phyloP scores from a whole-genome alignment of 108 stramenopile species.

The Skeletonema costatum region DNA sequence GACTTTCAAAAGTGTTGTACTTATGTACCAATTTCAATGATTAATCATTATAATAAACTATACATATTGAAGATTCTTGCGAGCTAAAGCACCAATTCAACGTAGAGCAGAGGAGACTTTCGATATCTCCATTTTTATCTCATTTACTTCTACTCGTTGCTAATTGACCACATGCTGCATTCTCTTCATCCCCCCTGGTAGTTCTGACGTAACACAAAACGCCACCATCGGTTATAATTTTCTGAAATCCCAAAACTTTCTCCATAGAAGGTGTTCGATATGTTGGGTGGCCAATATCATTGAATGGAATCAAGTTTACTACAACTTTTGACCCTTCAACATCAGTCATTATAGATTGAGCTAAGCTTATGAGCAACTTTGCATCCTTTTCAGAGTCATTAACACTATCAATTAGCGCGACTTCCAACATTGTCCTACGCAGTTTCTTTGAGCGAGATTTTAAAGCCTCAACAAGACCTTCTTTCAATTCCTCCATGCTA shows the following conservation, averaged over 20 bases:
- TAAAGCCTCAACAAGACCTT: conserved; percentile 72
- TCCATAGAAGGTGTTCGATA: conserved; percentile 64
- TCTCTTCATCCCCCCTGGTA: conserved; percentile 85
- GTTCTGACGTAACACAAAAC: conserved; percentile 62
- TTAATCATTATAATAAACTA: too few relatives aligned
- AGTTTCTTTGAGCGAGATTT: conserved; percentile 46
- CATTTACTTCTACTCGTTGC: conserved; percentile 44
- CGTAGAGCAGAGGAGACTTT: too few relatives aligned
- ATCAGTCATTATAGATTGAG: conserved; percentile 54
- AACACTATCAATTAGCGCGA: conserved; percentile 76
- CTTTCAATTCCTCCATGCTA: conserved; percentile 70
- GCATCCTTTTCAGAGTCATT: conserved; percentile 86
- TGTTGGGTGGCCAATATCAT: conserved; percentile 66
- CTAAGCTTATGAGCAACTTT: conserved; percentile 70
- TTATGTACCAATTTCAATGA: too few relatives aligned
- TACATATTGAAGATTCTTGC: too few relatives aligned
- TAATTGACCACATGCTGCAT: conserved; percentile 88
- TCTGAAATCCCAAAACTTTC: conserved; percentile 58
- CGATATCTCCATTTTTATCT: neutral
- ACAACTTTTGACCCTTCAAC: conserved; percentile 64
- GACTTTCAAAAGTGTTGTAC: too few relatives aligned
- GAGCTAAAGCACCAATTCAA: too few relatives aligned
- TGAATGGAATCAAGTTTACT: conserved; percentile 89
- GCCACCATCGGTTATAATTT: conserved; percentile 45
- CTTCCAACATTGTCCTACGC: conserved; percentile 77